phyloP scores from a whole-genome alignment of 345 rosid genomes.

The Gossypium bickii region DNA sequence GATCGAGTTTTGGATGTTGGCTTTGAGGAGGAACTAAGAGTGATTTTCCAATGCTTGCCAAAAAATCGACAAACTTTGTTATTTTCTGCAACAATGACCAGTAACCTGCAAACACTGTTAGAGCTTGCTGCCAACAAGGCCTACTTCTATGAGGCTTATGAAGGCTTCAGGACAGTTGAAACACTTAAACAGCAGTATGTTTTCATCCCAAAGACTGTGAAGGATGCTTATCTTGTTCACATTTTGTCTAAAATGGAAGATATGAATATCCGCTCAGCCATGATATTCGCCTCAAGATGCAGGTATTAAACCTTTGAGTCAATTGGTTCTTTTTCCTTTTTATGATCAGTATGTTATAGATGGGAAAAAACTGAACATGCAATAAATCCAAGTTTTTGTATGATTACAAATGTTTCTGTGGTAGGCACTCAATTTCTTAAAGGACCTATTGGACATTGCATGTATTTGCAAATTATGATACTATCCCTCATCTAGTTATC shows the following conservation, averaged over 20 bases:
- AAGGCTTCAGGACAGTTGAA: constrained; percentile 87
- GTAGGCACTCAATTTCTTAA: not conserved
- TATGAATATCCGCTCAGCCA: constrained; percentile 79
- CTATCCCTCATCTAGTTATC: not conserved
- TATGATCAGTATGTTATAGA: not conserved
- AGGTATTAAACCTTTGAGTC: constrained; percentile 40
- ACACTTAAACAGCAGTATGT: constrained; percentile 80
- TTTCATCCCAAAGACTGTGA: constrained; percentile 64
- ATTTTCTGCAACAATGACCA: constrained; percentile 96
- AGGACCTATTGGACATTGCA: not conserved
- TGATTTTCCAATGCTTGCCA: constrained; percentile 67
- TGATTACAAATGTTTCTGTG: not conserved
- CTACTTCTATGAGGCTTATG: constrained; percentile 89
- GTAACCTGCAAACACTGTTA: constrained; percentile 60
- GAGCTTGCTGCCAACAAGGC: constrained; percentile 83
- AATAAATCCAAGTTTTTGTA: not conserved
- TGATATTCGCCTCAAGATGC: constrained; percentile 95
- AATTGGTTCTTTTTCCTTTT: not conserved
- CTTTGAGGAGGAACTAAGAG: constrained; percentile 78
- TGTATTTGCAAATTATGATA: not conserved
- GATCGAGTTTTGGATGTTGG: constrained; percentile 97
- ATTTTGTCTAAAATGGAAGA: constrained; percentile 79
- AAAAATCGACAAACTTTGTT: constrained; percentile 71
- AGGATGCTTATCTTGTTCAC: constrained; percentile 78
- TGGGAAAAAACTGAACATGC: not conserved